Evolutionary conservation across 2,329 filamentous ascomycete genomes (phyloP).

Genomic region (Phialocephala sp.): DNA sequence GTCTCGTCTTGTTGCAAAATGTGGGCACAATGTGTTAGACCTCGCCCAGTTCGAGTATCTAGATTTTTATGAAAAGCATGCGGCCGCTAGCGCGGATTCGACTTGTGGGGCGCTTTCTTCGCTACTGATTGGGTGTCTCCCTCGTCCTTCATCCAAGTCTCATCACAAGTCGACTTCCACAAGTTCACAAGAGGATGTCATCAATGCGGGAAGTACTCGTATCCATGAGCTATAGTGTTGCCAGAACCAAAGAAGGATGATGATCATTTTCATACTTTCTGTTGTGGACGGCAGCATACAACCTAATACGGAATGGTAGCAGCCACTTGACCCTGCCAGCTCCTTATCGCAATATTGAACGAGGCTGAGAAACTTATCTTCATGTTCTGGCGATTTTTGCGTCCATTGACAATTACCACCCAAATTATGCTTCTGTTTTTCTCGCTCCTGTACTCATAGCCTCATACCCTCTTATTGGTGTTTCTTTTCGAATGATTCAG

Average conservation of each 20-base stretch:
- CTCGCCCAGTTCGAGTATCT: neutral
- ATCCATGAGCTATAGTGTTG: neutral
- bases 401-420: neutral
- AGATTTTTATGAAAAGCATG: neutral
- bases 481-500: neutral
- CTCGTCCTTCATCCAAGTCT: neutral
- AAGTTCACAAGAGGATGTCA: neutral
- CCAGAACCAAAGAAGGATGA: neutral
- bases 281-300: neutral
- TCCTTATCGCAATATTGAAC: neutral
- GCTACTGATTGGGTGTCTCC: neutral
- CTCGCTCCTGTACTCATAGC: neutral
- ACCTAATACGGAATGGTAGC: neutral
- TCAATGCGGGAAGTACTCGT: neutral
- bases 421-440: neutral
- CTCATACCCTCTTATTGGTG: neutral
- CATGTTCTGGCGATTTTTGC: neutral
- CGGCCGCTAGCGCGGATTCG: slow-evolving; percentile 1
- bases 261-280: neutral
- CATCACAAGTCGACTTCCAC: neutral
- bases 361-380: neutral
- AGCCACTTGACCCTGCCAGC: neutral
- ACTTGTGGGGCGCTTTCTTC: neutral
- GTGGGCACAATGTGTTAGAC: neutral
- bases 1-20: neutral